Conservation (phyloP, 106 monocot genomes). For the Phalaenopsis equestris region DNA sequence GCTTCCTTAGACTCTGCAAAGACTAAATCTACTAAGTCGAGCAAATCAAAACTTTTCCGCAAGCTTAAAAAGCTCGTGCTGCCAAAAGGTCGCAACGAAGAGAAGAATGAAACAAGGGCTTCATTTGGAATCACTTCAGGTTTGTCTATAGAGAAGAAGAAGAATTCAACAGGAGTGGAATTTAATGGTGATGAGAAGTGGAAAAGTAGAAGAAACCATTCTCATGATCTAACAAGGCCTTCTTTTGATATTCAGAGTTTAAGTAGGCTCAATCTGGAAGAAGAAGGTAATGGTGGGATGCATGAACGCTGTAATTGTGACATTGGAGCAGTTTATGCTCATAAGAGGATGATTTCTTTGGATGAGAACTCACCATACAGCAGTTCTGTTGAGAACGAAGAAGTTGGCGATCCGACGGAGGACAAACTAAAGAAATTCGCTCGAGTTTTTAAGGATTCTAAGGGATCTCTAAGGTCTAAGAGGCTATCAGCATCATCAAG, state of each 20-base stretch:
- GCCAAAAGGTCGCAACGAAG: constrained; percentile 22
- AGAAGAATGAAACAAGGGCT: constrained; percentile 12
- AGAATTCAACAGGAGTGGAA: neutral
- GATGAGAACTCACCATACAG: neutral
- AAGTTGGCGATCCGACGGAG: constrained; percentile 20
- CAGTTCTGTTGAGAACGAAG: constrained; percentile 2
- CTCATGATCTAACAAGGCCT: neutral
- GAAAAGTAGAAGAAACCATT: neutral
- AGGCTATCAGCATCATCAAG: constrained; percentile 24
- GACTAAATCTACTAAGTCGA: constrained; percentile 18
- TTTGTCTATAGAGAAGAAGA: constrained; percentile 12
- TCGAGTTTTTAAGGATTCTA: constrained; percentile 23
- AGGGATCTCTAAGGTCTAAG: neutral
- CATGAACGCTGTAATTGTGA: constrained; percentile 32
- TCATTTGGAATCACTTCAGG: constrained; percentile 29
- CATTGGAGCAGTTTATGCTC: constrained; percentile 6
- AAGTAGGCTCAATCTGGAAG: constrained; percentile 11
- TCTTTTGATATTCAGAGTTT: constrained; percentile 7
- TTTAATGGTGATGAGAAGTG: neutral
- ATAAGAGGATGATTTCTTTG: constrained; percentile 8
- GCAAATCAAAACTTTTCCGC: constrained; percentile 46
- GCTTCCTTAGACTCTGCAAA: constrained; percentile 14
- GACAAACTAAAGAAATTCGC: constrained; percentile 40
- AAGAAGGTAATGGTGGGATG: neutral
- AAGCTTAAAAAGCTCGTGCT: constrained; percentile 64